Base-by-base conservation (phyloP, 139 green algal species). In the Yamagishiella unicocca region DNA sequence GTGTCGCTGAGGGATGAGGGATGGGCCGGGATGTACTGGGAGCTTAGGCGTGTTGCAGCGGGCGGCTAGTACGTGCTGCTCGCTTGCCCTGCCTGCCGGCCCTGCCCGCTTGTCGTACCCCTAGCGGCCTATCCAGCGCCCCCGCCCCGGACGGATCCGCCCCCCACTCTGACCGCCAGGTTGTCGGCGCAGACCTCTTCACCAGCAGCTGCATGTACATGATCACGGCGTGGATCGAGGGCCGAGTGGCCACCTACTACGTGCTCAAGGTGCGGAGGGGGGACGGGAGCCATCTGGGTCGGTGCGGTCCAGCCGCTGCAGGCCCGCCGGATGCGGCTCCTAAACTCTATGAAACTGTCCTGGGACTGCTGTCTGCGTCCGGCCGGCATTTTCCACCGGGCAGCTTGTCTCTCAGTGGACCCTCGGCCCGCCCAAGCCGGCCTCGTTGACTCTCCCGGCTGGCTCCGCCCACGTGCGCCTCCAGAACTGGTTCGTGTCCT, bases 121-220 rank as follows among this genome's bases (percentile, higher is more conserved):
- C 25, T n/a, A n/a, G n/a, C n/a, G n/a, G n/a, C n/a, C n/a, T n/a
- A n/a, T n/a, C n/a, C n/a, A n/a, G n/a, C n/a, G n/a, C n/a, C n/a
- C n/a, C n/a, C n/a, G n/a, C n/a, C n/a, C n/a, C n/a, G n/a, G n/a
- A n/a, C n/a, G n/a, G 24, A 58, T 43, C 40, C 27, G 7, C 70
- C 17, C 2, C 25, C 70, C 70, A 10, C 43, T 1, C n/a, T n/a
- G n/a, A n/a, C n/a, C n/a, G n/a, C n/a, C 77, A 85, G 79, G 75
- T 93, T 12, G 94, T 89, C 29, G 96, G 96, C 35, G 92, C 92
- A 8, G 96, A 98, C 91, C 94, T 98, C 73, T 98, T 97, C 89
- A 98, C 95, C 27, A 94, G 95, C 64, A 97, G 97, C 91, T 94
- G 93, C 66, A 91, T 94, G 14, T 66, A 96, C 33, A 87, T 96